Base-by-base conservation (phyloP, 108 stramenopile genomes). In the Discostella pseudostelligera region DNA sequence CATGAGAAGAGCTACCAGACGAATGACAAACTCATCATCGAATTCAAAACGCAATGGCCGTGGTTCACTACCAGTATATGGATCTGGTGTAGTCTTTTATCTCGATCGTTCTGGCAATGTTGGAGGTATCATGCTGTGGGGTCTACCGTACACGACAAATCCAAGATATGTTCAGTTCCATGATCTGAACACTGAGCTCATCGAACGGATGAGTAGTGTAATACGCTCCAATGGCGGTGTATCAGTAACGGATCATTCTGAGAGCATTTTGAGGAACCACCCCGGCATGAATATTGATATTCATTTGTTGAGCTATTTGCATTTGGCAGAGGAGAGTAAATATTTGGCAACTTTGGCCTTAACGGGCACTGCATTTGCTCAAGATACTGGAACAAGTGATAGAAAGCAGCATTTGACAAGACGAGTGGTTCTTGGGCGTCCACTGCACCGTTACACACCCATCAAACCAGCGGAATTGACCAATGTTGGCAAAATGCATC, bases 71-170 rank as follows among this genome's bases (percentile, higher is more conserved):
- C 80, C 86, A 0, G 74, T 89, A 0, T 94, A 87, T 76, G 92
- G 92, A 44, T 74, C 81, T 56, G 92, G 92, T 17, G 78, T 87
- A 56, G 84, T 94, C 11, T 94, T 73, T 53, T 94, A 94, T 60
- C 53, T 90, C 10, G 87, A 89, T 76, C 80, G 74, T 24, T 70
- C 74, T 74, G 89, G 89, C 9, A 67, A 60, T 54, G 80, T 90
- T n/a, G 74, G 76, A 26, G 92, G 92, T 11, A 72, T 94, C 10
- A 90, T 90, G 87, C 82, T 82, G 2, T 94, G 92, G 92, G 92
- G 92, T 7, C 48, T 94, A 47, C 92, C 92, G 17, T 87, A 89
- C 63, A 46, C 70, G 10, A 9, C 67, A 37, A 60, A 81, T 40
- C 56, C 48, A 45, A 40, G 65, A 14, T 53, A 82, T 46, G 67